These are phyloP conservation scores for Psidium guajava DNA, from an alignment of 345 rosid genomes.

Conservation along the genomic window DNA sequence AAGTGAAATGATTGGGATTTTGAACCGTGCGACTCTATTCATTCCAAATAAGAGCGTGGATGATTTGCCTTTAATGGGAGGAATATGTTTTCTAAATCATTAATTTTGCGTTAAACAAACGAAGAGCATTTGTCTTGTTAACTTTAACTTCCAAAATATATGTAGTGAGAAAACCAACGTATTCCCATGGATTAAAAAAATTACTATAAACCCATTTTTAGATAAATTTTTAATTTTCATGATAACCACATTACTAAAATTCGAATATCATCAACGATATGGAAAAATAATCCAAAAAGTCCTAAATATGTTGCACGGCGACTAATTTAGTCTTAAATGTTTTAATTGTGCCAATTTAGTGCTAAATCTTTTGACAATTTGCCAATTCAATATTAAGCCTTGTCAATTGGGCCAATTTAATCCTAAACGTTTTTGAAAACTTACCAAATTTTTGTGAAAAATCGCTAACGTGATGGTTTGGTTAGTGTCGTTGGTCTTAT, in stretches of 20 bases:
- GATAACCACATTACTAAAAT: neutral
- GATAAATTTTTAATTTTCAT: neutral
- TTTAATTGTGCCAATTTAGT: too few relatives aligned
- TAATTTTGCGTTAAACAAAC: neutral
- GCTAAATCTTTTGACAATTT: too few relatives aligned
- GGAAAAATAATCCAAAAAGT: neutral
- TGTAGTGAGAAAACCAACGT: neutral
- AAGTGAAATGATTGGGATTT: neutral
- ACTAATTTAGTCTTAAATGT: rapidly evolving
- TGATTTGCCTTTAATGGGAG: neutral
- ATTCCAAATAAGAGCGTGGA: neutral
- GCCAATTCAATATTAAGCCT: too few relatives aligned
- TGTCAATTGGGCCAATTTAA: too few relatives aligned
- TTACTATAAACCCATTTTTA: neutral
- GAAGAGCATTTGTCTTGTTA: neutral
- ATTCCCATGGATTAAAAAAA: neutral
- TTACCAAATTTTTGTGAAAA: too few relatives aligned
- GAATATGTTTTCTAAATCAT: neutral
- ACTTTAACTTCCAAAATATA: neutral
- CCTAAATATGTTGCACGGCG: neutral
- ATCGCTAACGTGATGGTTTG: too few relatives aligned
- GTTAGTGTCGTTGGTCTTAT: too few relatives aligned
- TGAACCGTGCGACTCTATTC: neutral
- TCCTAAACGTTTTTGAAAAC: too few relatives aligned
- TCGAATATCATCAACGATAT: neutral